These are phyloP conservation scores for Melaleuca alternifolia DNA, from an alignment of 345 rosid genomes.

Conservation along the genomic window DNA sequence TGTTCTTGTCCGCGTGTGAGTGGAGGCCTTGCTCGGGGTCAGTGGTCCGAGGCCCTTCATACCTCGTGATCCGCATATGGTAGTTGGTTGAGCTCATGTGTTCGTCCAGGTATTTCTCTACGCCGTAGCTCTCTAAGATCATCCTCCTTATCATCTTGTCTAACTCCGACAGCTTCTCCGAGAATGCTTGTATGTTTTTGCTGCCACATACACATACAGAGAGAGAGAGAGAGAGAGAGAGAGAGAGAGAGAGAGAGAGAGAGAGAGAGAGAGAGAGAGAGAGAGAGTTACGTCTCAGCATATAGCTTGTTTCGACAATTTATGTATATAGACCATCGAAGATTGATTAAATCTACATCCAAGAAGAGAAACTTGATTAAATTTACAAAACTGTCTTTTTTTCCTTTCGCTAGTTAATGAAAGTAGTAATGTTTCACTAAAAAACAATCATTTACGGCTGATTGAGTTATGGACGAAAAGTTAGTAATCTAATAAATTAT, in stretches of 20 bases:
- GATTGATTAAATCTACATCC: too few relatives aligned
- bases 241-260: neutral
- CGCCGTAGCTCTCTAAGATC: slow-evolving; percentile 13
- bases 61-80: slow-evolving; percentile 5
- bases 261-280: neutral
- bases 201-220: neutral
- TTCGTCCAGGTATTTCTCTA: neutral
- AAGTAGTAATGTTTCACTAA: too few relatives aligned
- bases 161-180: slow-evolving; percentile 19
- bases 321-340: too few relatives aligned
- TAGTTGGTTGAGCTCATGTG: neutral
- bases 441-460: neutral
- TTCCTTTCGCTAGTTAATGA: neutral
- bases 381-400: neutral
- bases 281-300: neutral
- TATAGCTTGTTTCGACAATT: too few relatives aligned
- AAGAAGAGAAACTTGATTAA: too few relatives aligned
- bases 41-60: slow-evolving; percentile 5
- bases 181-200: neutral
- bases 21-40: neutral
- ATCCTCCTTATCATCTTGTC: slow-evolving; percentile 10
- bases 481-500: neutral
- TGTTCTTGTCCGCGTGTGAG: slow-evolving; percentile 16
- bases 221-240: neutral
- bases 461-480: neutral